Evolutionary conservation across 1,284 basidiomycete genomes (phyloP).

Genomic region (Neonothopanus nambi): DNA sequence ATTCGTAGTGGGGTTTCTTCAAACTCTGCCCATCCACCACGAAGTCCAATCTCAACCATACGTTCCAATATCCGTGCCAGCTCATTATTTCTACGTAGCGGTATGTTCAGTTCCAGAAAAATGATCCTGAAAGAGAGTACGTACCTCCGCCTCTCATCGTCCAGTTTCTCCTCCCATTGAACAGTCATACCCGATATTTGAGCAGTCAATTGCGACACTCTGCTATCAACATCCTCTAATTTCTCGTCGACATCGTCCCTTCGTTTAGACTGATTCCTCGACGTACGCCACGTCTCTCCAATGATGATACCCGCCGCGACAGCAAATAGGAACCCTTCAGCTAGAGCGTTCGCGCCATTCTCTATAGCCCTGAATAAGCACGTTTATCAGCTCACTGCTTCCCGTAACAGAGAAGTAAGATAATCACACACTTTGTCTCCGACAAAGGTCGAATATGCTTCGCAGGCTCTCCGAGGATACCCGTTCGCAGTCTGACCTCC

Average conservation of each 20-base stretch:
- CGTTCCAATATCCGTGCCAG: slow-evolving; percentile 66
- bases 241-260: slow-evolving; percentile 76
- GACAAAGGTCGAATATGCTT: slow-evolving; percentile 81
- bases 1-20: background rate
- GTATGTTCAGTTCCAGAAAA: slow-evolving; percentile 6
- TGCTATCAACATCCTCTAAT: slow-evolving; percentile 56
- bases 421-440: slow-evolving; percentile 65
- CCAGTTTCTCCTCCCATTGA: slow-evolving; percentile 45
- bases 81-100: slow-evolving; percentile 55
- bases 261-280: slow-evolving; percentile 71
- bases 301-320: slow-evolving; percentile 79
- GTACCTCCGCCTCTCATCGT: slow-evolving; percentile 49
- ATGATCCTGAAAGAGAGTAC: slow-evolving; percentile 17
- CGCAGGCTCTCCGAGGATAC: slow-evolving; percentile 78
- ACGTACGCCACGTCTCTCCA: slow-evolving; percentile 78
- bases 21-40: slow-evolving; percentile 43
- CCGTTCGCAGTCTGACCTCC: slow-evolving; percentile 77
- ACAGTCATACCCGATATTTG: slow-evolving; percentile 46
- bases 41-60: slow-evolving; percentile 71
- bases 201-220: slow-evolving; percentile 47
- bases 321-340: slow-evolving; percentile 84
- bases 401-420: background rate
- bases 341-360: slow-evolving; percentile 83
- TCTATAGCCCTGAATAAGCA: slow-evolving; percentile 75
- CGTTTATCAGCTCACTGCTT: background rate